Conservation (phyloP, 1,284 basidiomycete species). For the Dichomitus squalens region DNA sequence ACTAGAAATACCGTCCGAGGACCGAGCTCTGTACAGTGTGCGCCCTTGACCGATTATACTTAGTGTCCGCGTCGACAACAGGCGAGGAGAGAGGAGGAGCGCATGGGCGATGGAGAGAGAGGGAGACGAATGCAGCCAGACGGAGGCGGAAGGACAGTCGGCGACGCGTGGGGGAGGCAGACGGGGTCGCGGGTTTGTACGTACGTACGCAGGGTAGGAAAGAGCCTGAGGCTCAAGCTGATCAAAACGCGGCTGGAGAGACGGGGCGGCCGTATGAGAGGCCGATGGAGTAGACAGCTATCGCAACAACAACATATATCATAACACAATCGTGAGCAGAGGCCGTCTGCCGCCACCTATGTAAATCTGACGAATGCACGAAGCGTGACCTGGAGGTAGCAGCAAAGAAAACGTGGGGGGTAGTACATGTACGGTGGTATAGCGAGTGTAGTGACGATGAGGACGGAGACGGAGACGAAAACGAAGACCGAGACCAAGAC, state of each 20-base stretch:
- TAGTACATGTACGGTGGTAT: slow-evolving; percentile 19
- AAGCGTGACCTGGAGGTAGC: neutral
- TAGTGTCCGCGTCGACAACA: neutral
- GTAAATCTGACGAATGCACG: neutral
- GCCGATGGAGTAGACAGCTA: neutral
- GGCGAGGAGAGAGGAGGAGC: neutral
- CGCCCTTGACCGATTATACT: neutral
- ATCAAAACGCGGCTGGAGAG: neutral
- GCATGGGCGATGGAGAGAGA: neutral
- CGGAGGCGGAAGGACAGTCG: neutral
- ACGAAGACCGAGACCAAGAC: slow-evolving; percentile 1
- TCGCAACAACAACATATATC: slow-evolving; percentile 19
- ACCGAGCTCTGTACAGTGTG: too few species aligned
- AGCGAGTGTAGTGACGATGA: slow-evolving; percentile 1
- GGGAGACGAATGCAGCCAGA: neutral
- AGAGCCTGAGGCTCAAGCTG: neutral
- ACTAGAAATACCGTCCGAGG: neutral
- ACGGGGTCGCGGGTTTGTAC: too few species aligned
- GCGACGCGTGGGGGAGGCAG: neutral
- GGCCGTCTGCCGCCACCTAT: neutral
- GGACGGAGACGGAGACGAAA: neutral
- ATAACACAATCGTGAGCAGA: slow-evolving; percentile 19
- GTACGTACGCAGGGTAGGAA: too few species aligned
- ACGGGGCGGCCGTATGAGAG: neutral
- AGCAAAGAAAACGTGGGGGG: slow-evolving; percentile 5